Percentiles rank a stretch among this genome's conserved stretches.
Evolutionary conservation across 768 basidiomycete genomes (phyloP).

Genomic region (Leccinum imitatum): DNA sequence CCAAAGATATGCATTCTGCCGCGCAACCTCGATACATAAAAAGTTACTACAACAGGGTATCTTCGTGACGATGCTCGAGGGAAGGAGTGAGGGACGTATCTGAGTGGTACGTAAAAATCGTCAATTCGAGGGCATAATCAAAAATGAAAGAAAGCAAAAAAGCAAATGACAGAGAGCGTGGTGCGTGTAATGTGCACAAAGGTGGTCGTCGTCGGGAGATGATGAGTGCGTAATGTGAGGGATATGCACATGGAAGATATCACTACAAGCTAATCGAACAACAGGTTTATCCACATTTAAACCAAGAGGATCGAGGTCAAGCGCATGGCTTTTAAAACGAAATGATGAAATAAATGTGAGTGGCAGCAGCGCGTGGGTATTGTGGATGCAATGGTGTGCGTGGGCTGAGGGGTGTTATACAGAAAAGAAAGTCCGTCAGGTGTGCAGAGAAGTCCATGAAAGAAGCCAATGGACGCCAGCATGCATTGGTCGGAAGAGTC

Average conservation of each 20-base stretch:
- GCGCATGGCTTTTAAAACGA: constrained; percentile 18
- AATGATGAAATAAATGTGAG: constrained; percentile 15
- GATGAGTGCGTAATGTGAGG: constrained; percentile 24
- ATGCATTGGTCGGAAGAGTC: constrained; percentile 32
- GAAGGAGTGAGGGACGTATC: constrained; percentile 6
- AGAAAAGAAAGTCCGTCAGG: constrained; percentile 29
- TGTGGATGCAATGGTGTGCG: constrained; percentile 23
- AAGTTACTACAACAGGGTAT: constrained; percentile 37
- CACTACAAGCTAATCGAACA: constrained; percentile 38
- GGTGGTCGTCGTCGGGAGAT: constrained; percentile 10
- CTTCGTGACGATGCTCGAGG: constrained; percentile 32
- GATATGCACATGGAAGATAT: constrained; percentile 32
- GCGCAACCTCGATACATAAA: constrained; percentile 35
- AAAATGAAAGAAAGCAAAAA: constrained; percentile 7
- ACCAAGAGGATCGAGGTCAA: constrained; percentile 23
- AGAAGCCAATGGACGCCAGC: constrained; percentile 36
- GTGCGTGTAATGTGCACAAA: constrained; percentile 7
- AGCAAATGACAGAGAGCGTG: constrained; percentile 17
- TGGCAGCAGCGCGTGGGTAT: constrained; percentile 33
- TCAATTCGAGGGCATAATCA: constrained; percentile 30
- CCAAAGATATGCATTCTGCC: constrained; percentile 37
- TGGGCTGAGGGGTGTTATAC: constrained; percentile 29
- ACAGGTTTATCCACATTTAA: constrained; percentile 35
- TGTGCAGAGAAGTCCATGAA: constrained; percentile 26
- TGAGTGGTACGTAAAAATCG: constrained; percentile 33